These are phyloP conservation scores for Boletus edulis DNA, from an alignment of 768 basidiomycete species.

Conservation along the genomic window DNA sequence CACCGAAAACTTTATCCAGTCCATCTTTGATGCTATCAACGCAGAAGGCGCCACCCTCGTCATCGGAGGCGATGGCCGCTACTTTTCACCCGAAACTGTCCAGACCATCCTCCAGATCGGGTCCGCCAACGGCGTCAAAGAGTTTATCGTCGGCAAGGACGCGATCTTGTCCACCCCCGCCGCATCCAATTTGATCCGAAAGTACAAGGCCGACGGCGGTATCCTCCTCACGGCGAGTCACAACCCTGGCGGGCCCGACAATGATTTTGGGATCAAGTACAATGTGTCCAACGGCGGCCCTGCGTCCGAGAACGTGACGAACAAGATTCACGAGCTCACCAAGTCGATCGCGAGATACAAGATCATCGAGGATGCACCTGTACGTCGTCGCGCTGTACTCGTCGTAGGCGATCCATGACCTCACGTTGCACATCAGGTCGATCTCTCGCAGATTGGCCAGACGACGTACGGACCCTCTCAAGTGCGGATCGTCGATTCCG, in stretches of 20 bases:
- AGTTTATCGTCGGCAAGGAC: conserved; percentile 91
- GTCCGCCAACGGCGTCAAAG: conserved; percentile 88
- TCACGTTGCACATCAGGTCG: conserved; percentile 47
- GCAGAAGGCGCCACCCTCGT: conserved; percentile 81
- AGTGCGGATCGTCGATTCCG: conserved; percentile 93
- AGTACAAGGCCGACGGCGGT: conserved; percentile 94
- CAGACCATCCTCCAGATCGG: conserved; percentile 93
- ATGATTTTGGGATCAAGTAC: conserved; percentile 99
- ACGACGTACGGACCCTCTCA: conserved; percentile 77
- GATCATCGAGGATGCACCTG: conserved; percentile 71
- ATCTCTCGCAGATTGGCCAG: conserved; percentile 81
- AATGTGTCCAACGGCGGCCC: conserved; percentile 98
- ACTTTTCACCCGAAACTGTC: conserved; percentile 79
- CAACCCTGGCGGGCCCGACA: conserved; percentile 97
- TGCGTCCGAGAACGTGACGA: conserved; percentile 93
- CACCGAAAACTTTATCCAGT: conserved; percentile 97
- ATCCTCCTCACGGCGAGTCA: conserved; percentile 96
- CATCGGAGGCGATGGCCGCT: conserved; percentile 97
- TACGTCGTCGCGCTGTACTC: conserved; percentile 38
- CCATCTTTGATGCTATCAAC: conserved; percentile 90
- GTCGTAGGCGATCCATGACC: background rate
- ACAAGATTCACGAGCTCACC: conserved; percentile 90
- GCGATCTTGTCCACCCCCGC: conserved; percentile 95
- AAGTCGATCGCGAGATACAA: conserved; percentile 87
- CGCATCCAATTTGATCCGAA: conserved; percentile 92